Evolutionary conservation across 176 grass and related monocot species (phyloP), one percentile per base, ranked within the genome.

Genomic region (Oryza longistaminata): DNA sequence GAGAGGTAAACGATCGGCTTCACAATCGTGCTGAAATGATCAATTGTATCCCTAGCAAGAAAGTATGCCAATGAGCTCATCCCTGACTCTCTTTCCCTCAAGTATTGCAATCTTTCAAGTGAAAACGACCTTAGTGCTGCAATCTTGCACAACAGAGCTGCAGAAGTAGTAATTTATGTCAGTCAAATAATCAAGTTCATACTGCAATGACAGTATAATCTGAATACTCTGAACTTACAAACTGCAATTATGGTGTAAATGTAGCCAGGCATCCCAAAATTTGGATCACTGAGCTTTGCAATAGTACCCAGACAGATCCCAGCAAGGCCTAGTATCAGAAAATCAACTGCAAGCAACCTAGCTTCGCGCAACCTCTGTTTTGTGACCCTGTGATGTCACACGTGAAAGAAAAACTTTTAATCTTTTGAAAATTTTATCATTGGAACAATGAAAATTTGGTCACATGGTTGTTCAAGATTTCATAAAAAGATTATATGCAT

Each of bases 241-340:
- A 95, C 91, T 80, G 95, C 95, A 76, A 97, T 97, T 67, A 95
- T 95, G 10, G 95, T 93, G 44, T 97, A 97, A 26, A 84, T 85
- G 81, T 97, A 97, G n/a, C 93, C 93, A 52, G 89, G 90, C 88
- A 91, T 92, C 8, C 93, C 95, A 10, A 97, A 93, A 77, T 87
- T 90, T 14, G 74, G 53, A 52, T 97, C 95, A 34, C 81, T 90
- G 25, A 91, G 74, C 85, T 92, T 90, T 6, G 93, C 88, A 60
- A 97, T 94, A 5, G 68, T 90, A 15, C 95, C 95, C 70, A 97
- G 86, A 89, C 95, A 97, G 76, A 94, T 91, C 76, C 95, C 95
- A 90, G 95, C 95, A 70, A 97, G 87, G 22, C 95, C 83, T 37
- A 97, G 93, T 75, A 97, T 97, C 78, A 97, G 75, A 79, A 93